These are phyloP conservation scores for Amanita inopinata DNA, from an alignment of 768 basidiomycete genomes.

Conservation along the genomic window DNA sequence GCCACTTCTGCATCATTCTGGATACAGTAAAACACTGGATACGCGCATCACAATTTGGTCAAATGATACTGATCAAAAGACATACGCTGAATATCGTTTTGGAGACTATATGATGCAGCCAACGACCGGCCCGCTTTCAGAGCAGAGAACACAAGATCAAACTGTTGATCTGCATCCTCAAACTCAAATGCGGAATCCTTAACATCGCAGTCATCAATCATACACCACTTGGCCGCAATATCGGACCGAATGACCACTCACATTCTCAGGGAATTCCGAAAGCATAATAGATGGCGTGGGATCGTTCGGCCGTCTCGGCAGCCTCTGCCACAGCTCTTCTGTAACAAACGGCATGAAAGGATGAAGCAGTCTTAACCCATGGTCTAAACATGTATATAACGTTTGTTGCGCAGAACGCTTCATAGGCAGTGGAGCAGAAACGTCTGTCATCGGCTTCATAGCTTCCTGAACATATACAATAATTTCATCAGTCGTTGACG, in stretches of 20 bases:
- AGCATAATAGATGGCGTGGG: slow-evolving; percentile 84
- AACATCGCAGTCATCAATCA: background rate
- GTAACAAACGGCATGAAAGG: slow-evolving; percentile 99
- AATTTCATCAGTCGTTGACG: slow-evolving; percentile 3
- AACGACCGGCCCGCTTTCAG: slow-evolving; percentile 77
- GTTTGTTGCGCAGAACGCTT: slow-evolving; percentile 90
- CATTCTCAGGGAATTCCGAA: slow-evolving; percentile 69
- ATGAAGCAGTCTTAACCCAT: slow-evolving; percentile 83
- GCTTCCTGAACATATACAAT: slow-evolving; percentile 63
- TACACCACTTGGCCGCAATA: background rate
- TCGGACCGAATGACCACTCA: slow-evolving; percentile 30
- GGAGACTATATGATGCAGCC: slow-evolving; percentile 83
- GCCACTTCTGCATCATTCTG: slow-evolving; percentile 51
- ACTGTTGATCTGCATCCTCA: slow-evolving; percentile 68
- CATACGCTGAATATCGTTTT: slow-evolving; percentile 74
- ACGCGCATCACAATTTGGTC: slow-evolving; percentile 6
- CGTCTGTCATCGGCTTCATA: slow-evolving; percentile 96
- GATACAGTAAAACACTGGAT: slow-evolving; percentile 67
- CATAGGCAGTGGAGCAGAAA: slow-evolving; percentile 47
- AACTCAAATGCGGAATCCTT: slow-evolving; percentile 57
- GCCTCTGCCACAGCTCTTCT: slow-evolving; percentile 96
- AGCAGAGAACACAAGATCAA: slow-evolving; percentile 76
- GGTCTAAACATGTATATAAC: slow-evolving; percentile 87
- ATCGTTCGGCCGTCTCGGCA: slow-evolving; percentile 81
- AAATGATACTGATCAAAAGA: slow-evolving; percentile 6